These are phyloP conservation scores for Phialocephala sp. DNA, from an alignment of 2,329 filamentous ascomycete genomes.

Conservation along the genomic window DNA sequence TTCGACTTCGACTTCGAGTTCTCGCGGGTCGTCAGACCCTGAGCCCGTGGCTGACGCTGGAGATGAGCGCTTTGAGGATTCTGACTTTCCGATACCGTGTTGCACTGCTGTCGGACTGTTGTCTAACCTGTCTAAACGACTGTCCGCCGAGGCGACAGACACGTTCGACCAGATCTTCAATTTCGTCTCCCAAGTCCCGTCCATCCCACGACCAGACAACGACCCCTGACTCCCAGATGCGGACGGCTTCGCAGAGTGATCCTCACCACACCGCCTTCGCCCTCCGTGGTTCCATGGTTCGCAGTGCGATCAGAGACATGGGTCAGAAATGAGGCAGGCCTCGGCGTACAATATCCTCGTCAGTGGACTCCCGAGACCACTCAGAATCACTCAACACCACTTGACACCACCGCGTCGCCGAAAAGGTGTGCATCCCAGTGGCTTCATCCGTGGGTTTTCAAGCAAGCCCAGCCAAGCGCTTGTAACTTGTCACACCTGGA, in stretches of 20 bases:
- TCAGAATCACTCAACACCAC: not conserved
- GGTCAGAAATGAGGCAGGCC: not conserved
- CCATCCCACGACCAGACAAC: not conserved
- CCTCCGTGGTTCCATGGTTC: not conserved
- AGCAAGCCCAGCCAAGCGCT: not conserved
- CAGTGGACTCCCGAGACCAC: not conserved
- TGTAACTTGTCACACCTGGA: not conserved
- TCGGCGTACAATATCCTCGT: not conserved
- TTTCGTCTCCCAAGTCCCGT: not conserved
- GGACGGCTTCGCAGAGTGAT: not conserved
- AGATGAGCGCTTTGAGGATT: too few species aligned
- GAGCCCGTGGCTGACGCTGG: too few species aligned
- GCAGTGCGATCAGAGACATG: slow-evolving; percentile 3
- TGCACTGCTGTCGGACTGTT: too few species aligned
- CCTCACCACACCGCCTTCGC: slow-evolving; percentile 1
- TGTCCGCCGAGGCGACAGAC: not conserved
- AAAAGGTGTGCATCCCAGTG: not conserved
- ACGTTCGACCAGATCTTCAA: slow-evolving; percentile 3
- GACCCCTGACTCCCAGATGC: slow-evolving; percentile 1
- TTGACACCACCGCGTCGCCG: not conserved
- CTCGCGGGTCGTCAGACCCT: too few species aligned
- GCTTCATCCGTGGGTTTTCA: not conserved
- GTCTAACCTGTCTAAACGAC: not conserved
- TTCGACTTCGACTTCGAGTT: too few species aligned
- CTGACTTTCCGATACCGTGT: too few species aligned